Conservation (phyloP, 75 land plant species). For the Cryptomeria japonica region DNA sequence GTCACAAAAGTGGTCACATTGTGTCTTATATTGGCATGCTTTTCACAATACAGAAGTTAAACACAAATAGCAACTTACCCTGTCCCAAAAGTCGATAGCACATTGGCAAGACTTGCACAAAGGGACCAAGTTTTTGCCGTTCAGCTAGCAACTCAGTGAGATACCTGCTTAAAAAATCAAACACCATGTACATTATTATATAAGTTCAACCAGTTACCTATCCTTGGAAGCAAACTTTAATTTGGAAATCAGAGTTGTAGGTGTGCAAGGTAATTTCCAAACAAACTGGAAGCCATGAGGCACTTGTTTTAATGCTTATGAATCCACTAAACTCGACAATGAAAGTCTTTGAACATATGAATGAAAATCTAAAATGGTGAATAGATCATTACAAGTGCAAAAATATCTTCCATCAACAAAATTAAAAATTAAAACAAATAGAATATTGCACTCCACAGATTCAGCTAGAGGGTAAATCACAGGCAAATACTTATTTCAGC, state of each 20-base stretch:
- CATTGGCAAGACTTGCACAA: slow-evolving; percentile 74
- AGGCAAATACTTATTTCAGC: not conserved
- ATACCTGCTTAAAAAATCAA: slow-evolving; percentile 45
- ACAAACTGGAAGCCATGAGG: not conserved
- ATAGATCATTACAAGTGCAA: not conserved
- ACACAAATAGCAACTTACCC: slow-evolving; percentile 44
- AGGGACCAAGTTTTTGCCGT: slow-evolving; percentile 76
- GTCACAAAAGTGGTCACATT: not conserved
- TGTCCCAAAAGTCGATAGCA: slow-evolving; percentile 69
- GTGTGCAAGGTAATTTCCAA: not conserved
- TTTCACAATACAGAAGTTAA: not conserved
- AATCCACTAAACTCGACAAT: not conserved
- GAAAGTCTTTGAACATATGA: not conserved
- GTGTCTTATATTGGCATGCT: not conserved
- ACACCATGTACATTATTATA: not conserved
- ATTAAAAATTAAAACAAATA: not conserved
- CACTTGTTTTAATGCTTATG: not conserved
- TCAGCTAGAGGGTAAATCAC: not conserved
- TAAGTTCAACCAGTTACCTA: not conserved
- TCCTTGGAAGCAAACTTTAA: not conserved
- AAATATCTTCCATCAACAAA: not conserved
- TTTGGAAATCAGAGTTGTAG: not conserved
- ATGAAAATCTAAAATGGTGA: not conserved
- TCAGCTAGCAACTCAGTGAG: slow-evolving; percentile 75
- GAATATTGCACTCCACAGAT: not conserved